phyloP scores from a whole-genome alignment of 306 rosid genomes.

The Inga leiocalycina region DNA sequence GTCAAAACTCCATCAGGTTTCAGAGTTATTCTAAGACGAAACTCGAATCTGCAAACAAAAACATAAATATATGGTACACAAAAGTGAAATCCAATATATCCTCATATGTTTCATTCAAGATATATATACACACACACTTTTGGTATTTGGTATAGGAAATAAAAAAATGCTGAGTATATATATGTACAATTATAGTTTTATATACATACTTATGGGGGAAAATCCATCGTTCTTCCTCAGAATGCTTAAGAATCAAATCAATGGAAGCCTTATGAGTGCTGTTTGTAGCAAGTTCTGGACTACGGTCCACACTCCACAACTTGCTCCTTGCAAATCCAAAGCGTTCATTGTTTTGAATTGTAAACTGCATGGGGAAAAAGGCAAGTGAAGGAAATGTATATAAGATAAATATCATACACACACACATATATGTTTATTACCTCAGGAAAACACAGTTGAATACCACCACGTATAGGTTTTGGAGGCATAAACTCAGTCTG shows the following conservation, averaged over 20 bases:
- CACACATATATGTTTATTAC: constrained; percentile 37
- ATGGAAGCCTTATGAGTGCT: constrained; percentile 50
- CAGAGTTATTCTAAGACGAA: constrained; percentile 67
- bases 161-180: no score
- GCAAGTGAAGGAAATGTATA: constrained; percentile 8
- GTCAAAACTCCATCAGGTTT: constrained; percentile 70
- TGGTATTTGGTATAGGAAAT: no score
- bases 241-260: constrained; percentile 67
- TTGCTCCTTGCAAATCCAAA: constrained; percentile 85
- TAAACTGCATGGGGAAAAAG: constrained; percentile 47
- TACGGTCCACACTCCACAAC: constrained; percentile 66
- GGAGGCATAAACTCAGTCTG: constrained; percentile 77
- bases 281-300: constrained; percentile 56
- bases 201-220: constrained; percentile 71
- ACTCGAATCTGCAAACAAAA: constrained; percentile 60
- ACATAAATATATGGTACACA: no score
- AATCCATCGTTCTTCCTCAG: constrained; percentile 63
- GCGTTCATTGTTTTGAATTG: constrained; percentile 56
- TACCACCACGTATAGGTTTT: constrained; percentile 80
- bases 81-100: no score
- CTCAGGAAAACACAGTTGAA: constrained; percentile 81
- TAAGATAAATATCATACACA: constrained; percentile 11
- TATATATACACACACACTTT: no score
- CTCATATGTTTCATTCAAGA: no score
- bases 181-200: no score